Evolutionary conservation across 2,329 filamentous ascomycete genomes (phyloP).

Genomic region (Botryotinia narcissicola): DNA sequence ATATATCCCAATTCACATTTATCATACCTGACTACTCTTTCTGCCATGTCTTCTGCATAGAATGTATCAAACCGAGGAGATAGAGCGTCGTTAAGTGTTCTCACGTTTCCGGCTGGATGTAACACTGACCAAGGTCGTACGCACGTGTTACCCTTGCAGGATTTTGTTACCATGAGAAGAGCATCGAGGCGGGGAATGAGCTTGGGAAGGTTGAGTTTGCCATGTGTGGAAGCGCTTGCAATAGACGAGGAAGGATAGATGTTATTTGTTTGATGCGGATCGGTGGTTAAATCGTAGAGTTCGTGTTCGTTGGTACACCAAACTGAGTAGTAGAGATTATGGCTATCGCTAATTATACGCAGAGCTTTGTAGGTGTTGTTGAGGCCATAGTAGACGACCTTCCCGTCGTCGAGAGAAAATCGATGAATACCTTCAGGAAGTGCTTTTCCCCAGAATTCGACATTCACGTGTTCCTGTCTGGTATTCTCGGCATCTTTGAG

Average conservation of each 20-base stretch:
- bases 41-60: conserved; percentile 47
- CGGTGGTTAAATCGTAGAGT: conserved; percentile 58
- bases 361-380: conserved; percentile 53
- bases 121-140: conserved; percentile 55
- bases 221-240: conserved; percentile 30
- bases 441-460: conserved; percentile 46
- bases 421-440: conserved; percentile 33
- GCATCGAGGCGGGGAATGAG: conserved; percentile 51
- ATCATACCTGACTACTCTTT: conserved; percentile 48
- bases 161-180: conserved; percentile 59
- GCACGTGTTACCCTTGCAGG: conserved; percentile 55
- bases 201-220: not conserved
- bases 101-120: conserved; percentile 52
- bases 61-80: conserved; percentile 49
- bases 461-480: conserved; percentile 48
- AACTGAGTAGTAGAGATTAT: conserved; percentile 63
- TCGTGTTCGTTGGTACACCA: conserved; percentile 69
- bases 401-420: conserved; percentile 34
- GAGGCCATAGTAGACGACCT: conserved; percentile 28
- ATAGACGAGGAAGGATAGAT: conserved; percentile 34
- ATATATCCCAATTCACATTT: conserved; percentile 58
- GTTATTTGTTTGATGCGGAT: conserved; percentile 53
- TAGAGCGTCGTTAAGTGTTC: conserved; percentile 52
- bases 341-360: conserved; percentile 46
- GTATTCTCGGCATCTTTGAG: conserved; percentile 26